Evolutionary conservation across 2,329 filamentous ascomycete species (phyloP), one percentile per base, ranked within the genome.

Genomic region (Alternaria sp.): DNA sequence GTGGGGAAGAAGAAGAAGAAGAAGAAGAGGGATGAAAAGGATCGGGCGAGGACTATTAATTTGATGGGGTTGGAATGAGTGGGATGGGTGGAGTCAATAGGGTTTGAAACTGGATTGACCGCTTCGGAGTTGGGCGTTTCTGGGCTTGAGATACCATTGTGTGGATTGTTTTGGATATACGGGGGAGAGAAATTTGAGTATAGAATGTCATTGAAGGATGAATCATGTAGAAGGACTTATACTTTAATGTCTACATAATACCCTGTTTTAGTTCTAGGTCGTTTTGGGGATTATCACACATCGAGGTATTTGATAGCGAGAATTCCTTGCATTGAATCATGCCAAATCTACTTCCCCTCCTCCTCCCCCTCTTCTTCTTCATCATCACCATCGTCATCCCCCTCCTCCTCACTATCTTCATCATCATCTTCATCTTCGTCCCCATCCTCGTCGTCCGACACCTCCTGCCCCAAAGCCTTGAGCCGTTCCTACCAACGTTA

Each of bases 381-480:
- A 39, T 60, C 49, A 29, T 65, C 57, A 3, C 57, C 49, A 1
- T 54, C 49, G 0, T 58, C 58, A 3, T 58, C 41, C 0, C 58
- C 65, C 4, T 68, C 63, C 0, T 65, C 63, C 1, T 69, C 67
- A 0, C 71, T 69, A 0, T 67, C 69, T 1, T 70, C 67, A 0
- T 72, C 70, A 0, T 66, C 66, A 0, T 73, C 71, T 0, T 73
- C 72, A 0, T 70, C 72, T 0, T 70, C 71, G 0, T 77, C 77
- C 0, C 78, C 78, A 36, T 78, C 77, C 24, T 79, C 78, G 2
- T 54, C 73, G 56, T 80, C 78, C 3, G 76, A 77, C 1, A 83
- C 72, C 37, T 81, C 77, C 49, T 83, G 66, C 24, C 78, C 74
- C 3, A 81, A 71, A 59, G 80, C 79, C 51, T 82, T 81, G 50